Percentiles rank a stretch among this genome's conserved stretches.
Evolutionary conservation across 2,329 filamentous ascomycete genomes (phyloP).

Genomic region (Trichophyton benhamiae): DNA sequence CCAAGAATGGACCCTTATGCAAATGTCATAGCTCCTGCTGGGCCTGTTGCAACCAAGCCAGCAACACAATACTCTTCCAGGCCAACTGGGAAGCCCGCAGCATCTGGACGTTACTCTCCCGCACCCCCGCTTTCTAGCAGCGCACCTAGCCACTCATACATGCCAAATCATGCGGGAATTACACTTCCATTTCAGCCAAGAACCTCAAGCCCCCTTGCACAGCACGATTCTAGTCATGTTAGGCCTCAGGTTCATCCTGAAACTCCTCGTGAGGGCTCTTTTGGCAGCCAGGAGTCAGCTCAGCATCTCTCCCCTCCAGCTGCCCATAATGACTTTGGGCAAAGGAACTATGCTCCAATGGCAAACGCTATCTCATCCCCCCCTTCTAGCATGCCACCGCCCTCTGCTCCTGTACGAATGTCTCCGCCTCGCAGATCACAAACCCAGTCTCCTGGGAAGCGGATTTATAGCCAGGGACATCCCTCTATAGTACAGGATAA

Average conservation of each 20-base stretch:
- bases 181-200: constrained; percentile 47
- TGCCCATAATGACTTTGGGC: constrained; percentile 1
- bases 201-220: constrained; percentile 53
- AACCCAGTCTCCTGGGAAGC: constrained; percentile 48
- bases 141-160: constrained; percentile 26
- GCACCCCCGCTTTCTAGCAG: constrained; percentile 30
- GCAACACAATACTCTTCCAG: constrained; percentile 33
- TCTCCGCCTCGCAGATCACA: constrained; percentile 39
- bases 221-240: constrained; percentile 24
- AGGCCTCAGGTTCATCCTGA: background rate
- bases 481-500: constrained; percentile 34
- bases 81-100: constrained; percentile 27
- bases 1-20: constrained; percentile 19
- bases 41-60: constrained; percentile 13
- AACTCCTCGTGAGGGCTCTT: background rate
- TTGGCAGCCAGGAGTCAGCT: background rate
- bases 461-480: constrained; percentile 38
- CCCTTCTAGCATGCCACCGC: background rate
- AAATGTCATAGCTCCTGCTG: constrained; percentile 17
- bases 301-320: background rate
- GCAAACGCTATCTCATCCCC: background rate
- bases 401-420: constrained; percentile 14
- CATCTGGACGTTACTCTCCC: constrained; percentile 33
- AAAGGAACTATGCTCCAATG: background rate
- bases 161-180: constrained; percentile 22